These are phyloP conservation scores for Aspergillus floridensis DNA, from an alignment of 2,329 filamentous ascomycete genomes.

Conservation along the genomic window DNA sequence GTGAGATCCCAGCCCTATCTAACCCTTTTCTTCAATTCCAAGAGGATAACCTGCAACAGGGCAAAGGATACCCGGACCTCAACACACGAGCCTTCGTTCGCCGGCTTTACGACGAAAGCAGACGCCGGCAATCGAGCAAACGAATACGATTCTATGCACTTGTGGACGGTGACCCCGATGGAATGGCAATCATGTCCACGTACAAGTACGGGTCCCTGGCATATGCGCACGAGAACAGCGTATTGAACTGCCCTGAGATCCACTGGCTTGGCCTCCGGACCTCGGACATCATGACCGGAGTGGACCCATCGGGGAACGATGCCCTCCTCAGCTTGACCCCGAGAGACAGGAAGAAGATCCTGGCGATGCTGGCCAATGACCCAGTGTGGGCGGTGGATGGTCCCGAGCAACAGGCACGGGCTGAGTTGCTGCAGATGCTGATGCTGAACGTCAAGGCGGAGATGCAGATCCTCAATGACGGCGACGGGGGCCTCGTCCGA, in stretches of 20 bases:
- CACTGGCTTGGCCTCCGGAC: constrained; percentile 59
- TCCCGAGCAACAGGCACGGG: constrained; percentile 46
- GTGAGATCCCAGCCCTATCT: constrained; percentile 34
- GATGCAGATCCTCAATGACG: constrained; percentile 55
- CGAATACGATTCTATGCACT: constrained; percentile 52
- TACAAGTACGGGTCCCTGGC: constrained; percentile 62
- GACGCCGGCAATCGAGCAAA: constrained; percentile 16
- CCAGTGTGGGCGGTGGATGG: constrained; percentile 45
- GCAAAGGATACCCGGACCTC: constrained; percentile 64
- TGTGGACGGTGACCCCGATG: constrained; percentile 62
- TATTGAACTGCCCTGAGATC: constrained; percentile 48
- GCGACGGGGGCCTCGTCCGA: constrained; percentile 38
- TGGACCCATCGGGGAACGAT: constrained; percentile 22
- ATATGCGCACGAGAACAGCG: constrained; percentile 53
- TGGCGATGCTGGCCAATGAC: constrained; percentile 51
- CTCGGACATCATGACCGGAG: constrained; percentile 35
- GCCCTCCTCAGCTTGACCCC: constrained; percentile 47
- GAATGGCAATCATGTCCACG: constrained; percentile 60
- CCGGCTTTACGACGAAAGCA: constrained; percentile 37
- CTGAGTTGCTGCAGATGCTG: constrained; percentile 60
- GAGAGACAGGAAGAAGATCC: constrained; percentile 56
- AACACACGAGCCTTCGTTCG: constrained; percentile 55
- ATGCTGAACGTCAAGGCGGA: constrained; percentile 63
- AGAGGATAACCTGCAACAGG: constrained; percentile 39
- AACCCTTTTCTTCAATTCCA: neutral